phyloP scores from a whole-genome alignment of 2,329 filamentous ascomycete genomes.

The Claviceps sp. region DNA sequence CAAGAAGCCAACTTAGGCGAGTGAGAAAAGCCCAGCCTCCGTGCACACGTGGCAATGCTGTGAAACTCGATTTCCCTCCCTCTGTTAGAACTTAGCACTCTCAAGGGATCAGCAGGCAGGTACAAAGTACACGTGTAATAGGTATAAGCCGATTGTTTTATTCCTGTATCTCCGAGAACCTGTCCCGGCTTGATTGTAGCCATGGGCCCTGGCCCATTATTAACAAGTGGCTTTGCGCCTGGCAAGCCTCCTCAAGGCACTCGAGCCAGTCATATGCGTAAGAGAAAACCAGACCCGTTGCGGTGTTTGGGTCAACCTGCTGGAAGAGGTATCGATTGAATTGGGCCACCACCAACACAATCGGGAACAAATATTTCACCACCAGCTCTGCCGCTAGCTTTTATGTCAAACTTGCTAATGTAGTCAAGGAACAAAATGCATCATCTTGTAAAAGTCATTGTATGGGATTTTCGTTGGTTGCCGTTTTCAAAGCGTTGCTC shows the following conservation, averaged over 20 bases:
- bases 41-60: background rate
- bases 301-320: background rate
- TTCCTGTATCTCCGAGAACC: too few relatives aligned
- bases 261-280: background rate
- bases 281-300: background rate
- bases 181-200: too few relatives aligned
- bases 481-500: too few relatives aligned
- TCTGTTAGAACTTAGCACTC: background rate
- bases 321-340: background rate
- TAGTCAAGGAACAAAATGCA: too few relatives aligned
- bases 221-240: background rate
- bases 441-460: too few relatives aligned
- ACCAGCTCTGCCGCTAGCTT: background rate
- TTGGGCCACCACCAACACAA: background rate
- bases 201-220: too few relatives aligned
- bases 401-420: background rate
- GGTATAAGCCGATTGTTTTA: too few relatives aligned
- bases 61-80: background rate
- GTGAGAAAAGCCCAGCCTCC: background rate
- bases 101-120: background rate
- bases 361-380: background rate
- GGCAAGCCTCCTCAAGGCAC: background rate
- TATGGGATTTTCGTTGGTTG: too few relatives aligned
- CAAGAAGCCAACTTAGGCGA: background rate
- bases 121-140: background rate